Evolutionary conservation across 2,329 filamentous ascomycete genomes (phyloP), one percentile per base, ranked within the genome.

Genomic region (Cladosporium austrohemisphaericum): DNA sequence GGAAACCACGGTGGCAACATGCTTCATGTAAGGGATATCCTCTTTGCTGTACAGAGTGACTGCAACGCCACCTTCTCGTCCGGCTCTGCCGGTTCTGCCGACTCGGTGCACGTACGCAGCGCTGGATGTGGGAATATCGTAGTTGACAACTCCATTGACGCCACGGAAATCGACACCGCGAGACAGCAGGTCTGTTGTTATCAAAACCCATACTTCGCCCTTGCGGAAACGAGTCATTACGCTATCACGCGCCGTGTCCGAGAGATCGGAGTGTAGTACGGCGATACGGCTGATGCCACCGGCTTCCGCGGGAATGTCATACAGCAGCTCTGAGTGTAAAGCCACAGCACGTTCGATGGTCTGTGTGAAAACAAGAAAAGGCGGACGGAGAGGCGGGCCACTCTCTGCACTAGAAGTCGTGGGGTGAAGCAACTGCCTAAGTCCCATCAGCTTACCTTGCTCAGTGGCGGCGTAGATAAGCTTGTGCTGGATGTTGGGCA

Each of bases 11-110:
- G 96, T 96, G 26, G 91, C 93, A 22, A 98, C 87, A 55, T 83
- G 88, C 72, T 92, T 95, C 50, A 98, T 81, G 56, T 84, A 89
- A 0, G 88, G 86, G 3, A 97, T 85, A 63, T 98, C 93, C 53
- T 96, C 93, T 66, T 93, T 89, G 0, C 92, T 97, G 69, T 95
- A 98, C 52, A 95, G 85, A 0, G 93, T 98, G 1, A 98, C 85
- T 0, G 90, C 91, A 3, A 95, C 80, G 40, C 93, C 93, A 16
- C 91, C 91, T 61, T 87, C 82, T 19, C 91, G 80, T 0, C 93
- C 93, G 0, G 91, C 93, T 18, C 93, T 80, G 0, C 92, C 93
- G 0, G 93, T 97, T 38, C 93, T 81, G 0, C 93, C 93, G 0
- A 93, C 90, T 9, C 93, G 87, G 70, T 98, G 93, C 5, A 98